Evolutionary conservation across 2,329 filamentous ascomycete species (phyloP), one percentile per base, ranked within the genome.

Genomic region (Ophiobolus disseminans): DNA sequence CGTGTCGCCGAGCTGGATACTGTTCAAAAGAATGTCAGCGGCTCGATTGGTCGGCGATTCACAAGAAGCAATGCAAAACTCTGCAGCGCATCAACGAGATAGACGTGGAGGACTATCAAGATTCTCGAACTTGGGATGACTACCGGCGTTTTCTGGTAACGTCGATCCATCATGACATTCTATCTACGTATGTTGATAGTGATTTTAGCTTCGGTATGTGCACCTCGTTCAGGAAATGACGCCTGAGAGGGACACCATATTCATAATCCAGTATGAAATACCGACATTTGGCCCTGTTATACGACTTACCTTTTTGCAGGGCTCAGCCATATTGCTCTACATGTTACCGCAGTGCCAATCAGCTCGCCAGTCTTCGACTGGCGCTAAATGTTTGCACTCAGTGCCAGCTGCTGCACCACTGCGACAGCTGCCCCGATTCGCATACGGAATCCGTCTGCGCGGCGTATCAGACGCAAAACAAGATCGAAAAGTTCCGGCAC

Each of bases 11-110:
- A 3, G 58, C 53, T 11, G 50, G 48, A 9, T 62, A 62, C 25
- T 62, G 57, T 31, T 62, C 58, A 2, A 51, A 54, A 26, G 41
- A 50, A 22, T 62, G 58, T 32, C 58, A 62, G 46, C 60, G 55
- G 37, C 40, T 60, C 3, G 58, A 62, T 34, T 62, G 58, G 58
- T 34, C 34, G 2, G 31, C 48, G 3, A 17, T 48, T 9, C 58
- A 62, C 26, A 62, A 62, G 41, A 53, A 54, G 4, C 54, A 60
- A 25, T 62, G 58, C 43, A 55, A 58, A 36, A 41, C 57, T 16
- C 48, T 61, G 17, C 41, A 50, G 37, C 47, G 41, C 4, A 45
- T 57, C 28, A 61, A 61, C 19, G 38, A 50, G 16, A 30, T 51
- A 2, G 58, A 61, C 21, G 39, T 55, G 21, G 25, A 58, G 35